Conservation (phyloP, 2,329 filamentous ascomycete genomes). For the Boeremia exigua region DNA sequence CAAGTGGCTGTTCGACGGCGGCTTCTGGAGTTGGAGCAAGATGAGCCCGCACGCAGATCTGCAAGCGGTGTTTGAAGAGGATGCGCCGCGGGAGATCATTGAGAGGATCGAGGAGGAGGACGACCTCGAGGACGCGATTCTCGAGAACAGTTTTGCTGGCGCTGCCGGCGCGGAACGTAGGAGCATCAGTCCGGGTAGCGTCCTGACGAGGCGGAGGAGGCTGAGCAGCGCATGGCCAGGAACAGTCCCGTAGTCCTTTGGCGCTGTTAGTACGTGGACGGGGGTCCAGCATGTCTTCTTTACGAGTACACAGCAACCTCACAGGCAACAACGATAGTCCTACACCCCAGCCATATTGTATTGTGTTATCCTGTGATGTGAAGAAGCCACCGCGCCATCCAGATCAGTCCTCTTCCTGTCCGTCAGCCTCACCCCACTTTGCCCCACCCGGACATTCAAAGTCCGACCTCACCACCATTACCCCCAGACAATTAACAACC, state of each 20-base stretch:
- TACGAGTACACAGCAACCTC: too few relatives aligned
- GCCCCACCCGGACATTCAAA: too few relatives aligned
- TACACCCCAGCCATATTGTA: too few relatives aligned
- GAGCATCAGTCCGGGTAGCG: constrained; percentile 42
- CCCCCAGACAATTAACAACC: too few relatives aligned
- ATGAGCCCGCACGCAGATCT: constrained; percentile 76
- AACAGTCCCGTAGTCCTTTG: constrained; percentile 7
- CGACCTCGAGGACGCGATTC: constrained; percentile 53
- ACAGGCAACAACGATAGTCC: too few relatives aligned
- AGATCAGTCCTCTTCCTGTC: neutral
- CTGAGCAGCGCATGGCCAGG: constrained; percentile 47
- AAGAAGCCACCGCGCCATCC: neutral
- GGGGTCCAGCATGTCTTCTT: neutral
- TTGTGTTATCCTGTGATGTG: too few relatives aligned
- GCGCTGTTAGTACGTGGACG: neutral
- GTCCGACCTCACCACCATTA: neutral
- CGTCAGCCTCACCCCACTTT: constrained; percentile 3
- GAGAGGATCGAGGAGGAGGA: constrained; percentile 58
- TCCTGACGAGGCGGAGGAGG: constrained; percentile 39
- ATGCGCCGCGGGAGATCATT: constrained; percentile 65
- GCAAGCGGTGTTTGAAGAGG: constrained; percentile 73
- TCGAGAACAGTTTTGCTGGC: constrained; percentile 49
- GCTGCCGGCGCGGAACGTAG: constrained; percentile 21
- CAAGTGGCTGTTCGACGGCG: constrained; percentile 54
- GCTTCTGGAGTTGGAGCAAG: constrained; percentile 59